Base-by-base conservation (phyloP, 306 rosid species). In the Cucumis melo region DNA sequence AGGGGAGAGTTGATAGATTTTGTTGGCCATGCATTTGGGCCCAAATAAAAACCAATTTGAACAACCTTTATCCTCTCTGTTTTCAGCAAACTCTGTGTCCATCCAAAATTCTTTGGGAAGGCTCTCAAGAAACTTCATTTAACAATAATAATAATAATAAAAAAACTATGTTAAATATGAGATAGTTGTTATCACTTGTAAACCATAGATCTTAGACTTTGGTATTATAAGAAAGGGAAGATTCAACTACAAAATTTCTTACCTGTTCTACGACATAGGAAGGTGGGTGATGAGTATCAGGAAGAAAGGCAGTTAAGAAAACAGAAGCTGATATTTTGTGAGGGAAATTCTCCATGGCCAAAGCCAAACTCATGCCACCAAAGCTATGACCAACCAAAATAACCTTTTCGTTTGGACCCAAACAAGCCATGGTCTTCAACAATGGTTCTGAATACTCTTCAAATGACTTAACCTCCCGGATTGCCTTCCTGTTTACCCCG, bases 301-400 rank as follows among this genome's bases (percentile, higher is more conserved):
- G 90, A 86, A 82, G 83, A 0, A 61, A 4, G 60, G 91, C 84
- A 0, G 86, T 1, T 9, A 79, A 78, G 65, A 80, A 92, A 0
- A 87, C 90, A 0, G 88, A 90, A 8, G 36, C 90, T 3, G 84
- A 74, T 19, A 92, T 77, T 44, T 80, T 92, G 8, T 57, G 24
- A 1, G 92, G 93, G 61, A 86, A 90, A 24, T 12, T 73, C 78
- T 88, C 88, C 92, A 92, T 88, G 79, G 93, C 92, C 55, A 80
- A 32, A 13, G 91, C 76, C 34, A 86, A 78, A 51, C 75, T 42
- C 5, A 57, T 11, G 0, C 94, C 90, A 12, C 97, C 92, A 16
- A 75, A 6, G 84, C 92, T 84, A 42, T 85, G 90, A 2, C 87
- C 92, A 3, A 91, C 94, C 20, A 89, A 67, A 57, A 91, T 83